Evolutionary conservation across 1,139 yeast species (phyloP).

Genomic region (Zygoascus sp.): DNA sequence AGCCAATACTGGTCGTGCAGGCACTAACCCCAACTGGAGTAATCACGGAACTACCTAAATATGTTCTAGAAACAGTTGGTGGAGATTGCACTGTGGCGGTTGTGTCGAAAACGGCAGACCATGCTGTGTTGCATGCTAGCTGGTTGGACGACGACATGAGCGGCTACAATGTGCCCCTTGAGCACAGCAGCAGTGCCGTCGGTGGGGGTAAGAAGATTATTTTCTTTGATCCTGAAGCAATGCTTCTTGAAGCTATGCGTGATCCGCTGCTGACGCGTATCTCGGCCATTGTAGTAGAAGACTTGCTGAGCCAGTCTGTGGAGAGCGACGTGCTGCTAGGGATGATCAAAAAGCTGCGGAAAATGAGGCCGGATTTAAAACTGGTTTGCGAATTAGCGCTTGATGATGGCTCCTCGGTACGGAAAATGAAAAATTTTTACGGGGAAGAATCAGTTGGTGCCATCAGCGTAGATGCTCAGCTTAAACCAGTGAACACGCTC

Average conservation of each 20-base stretch:
- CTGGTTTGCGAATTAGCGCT: constrained; percentile 49
- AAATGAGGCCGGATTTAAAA: constrained; percentile 43
- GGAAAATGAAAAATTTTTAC: constrained; percentile 46
- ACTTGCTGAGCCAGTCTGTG: constrained; percentile 78
- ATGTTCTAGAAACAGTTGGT: constrained; percentile 7
- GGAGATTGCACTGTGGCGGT: constrained; percentile 8
- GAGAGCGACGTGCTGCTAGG: constrained; percentile 77
- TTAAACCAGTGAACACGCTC: constrained; percentile 45
- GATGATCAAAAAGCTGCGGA: constrained; percentile 48
- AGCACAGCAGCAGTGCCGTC: not conserved
- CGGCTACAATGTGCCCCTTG: not conserved
- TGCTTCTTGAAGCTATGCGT: constrained; percentile 62
- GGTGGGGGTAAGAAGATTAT: not conserved
- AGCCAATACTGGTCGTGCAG: constrained; percentile 12
- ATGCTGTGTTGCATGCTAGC: not conserved
- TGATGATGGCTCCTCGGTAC: constrained; percentile 45
- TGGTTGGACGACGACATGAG: not conserved
- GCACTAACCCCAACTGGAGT: constrained; percentile 17
- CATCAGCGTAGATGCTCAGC: not conserved
- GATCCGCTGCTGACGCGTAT: constrained; percentile 63
- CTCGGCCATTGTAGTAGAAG: constrained; percentile 76
- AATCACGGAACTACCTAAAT: constrained; percentile 16
- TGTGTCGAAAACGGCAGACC: constrained; percentile 1
- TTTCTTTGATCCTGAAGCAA: constrained; percentile 65
- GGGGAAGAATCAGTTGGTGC: constrained; percentile 33